A percentile compares a stretch with the other conserved stretches of the same genome.
Evolutionary conservation across 2,329 filamentous ascomycete genomes (phyloP).

Genomic region (Cyphellophora europaea): DNA sequence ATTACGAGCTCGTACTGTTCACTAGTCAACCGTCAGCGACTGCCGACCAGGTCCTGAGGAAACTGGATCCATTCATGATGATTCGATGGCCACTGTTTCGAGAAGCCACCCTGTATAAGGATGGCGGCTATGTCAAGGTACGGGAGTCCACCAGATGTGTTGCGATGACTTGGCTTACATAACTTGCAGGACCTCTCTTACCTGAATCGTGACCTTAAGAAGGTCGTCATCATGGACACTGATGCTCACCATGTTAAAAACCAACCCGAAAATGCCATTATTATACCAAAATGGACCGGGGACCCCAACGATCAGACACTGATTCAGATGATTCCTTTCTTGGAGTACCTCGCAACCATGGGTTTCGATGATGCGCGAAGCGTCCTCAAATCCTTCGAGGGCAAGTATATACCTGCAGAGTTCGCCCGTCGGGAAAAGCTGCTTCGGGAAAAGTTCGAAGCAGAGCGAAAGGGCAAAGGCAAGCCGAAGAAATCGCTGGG

Average conservation of each 20-base stretch:
- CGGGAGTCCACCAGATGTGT: too few relatives aligned
- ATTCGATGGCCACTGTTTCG: slow-evolving; percentile 92
- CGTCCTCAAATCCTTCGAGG: slow-evolving; percentile 79
- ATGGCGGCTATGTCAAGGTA: slow-evolving; percentile 94
- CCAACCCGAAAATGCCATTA: slow-evolving; percentile 93
- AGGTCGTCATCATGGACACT: slow-evolving; percentile 91
- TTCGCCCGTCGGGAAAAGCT: slow-evolving; percentile 82
- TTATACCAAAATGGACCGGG: slow-evolving; percentile 84
- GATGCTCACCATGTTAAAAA: slow-evolving; percentile 70
- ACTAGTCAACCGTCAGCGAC: slow-evolving; percentile 77
- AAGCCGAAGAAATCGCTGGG: slow-evolving; percentile 52
- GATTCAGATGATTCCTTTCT: slow-evolving; percentile 84
- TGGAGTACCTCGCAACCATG: slow-evolving; percentile 95
- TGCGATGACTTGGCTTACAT: too few relatives aligned
- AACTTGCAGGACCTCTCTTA: slow-evolving; percentile 75
- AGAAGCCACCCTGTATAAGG: slow-evolving; percentile 94
- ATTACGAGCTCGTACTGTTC: slow-evolving; percentile 96
- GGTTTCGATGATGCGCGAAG: slow-evolving; percentile 78
- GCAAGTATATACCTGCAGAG: slow-evolving; percentile 79
- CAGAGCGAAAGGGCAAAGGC: slow-evolving; percentile 53
- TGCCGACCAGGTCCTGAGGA: slow-evolving; percentile 79
- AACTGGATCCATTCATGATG: slow-evolving; percentile 89
- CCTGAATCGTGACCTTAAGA: slow-evolving; percentile 89
- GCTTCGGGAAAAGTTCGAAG: slow-evolving; percentile 72
- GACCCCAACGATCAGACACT: slow-evolving; percentile 75